Percentiles rank a stretch among this genome's conserved stretches.
phyloP scores from a whole-genome alignment of 176 grass and related monocot genomes.

The Bothriochloa decipiens region DNA sequence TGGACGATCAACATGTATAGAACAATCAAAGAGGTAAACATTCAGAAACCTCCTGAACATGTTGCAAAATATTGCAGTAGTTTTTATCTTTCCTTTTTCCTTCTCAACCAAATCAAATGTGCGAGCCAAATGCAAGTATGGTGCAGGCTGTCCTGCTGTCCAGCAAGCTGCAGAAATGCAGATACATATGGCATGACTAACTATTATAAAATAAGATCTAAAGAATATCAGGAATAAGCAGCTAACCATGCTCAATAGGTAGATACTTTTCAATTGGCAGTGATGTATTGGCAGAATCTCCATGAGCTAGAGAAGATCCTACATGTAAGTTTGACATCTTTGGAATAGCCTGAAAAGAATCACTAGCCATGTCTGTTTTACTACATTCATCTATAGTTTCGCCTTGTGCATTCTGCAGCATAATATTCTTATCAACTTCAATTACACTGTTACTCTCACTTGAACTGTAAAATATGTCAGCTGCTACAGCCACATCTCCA shows the following conservation, averaged over 20 bases:
- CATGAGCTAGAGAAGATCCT: slow-evolving; percentile 54
- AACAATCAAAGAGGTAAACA: slow-evolving; percentile 40
- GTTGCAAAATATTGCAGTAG: slow-evolving; percentile 80
- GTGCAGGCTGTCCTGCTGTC: slow-evolving; percentile 87
- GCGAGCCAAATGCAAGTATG: slow-evolving; percentile 92
- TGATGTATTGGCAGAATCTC: slow-evolving; percentile 58
- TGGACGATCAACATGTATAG: slow-evolving; percentile 29
- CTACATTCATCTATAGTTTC: slow-evolving; percentile 33
- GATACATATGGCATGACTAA: slow-evolving; percentile 46
- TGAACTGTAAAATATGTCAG: slow-evolving; percentile 81
- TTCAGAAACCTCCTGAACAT: slow-evolving; percentile 88
- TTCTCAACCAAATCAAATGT: slow-evolving; percentile 87
- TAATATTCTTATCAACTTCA: slow-evolving; percentile 29
- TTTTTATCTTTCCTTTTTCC: slow-evolving; percentile 98
- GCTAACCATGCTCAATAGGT: slow-evolving; percentile 82
- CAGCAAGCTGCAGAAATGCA: slow-evolving; percentile 87
- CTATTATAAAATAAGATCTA: slow-evolving; percentile 43
- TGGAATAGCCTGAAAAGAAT: slow-evolving; percentile 48
- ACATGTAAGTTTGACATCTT: slow-evolving; percentile 63
- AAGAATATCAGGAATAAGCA: slow-evolving; percentile 35
- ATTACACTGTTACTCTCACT: slow-evolving; percentile 43
- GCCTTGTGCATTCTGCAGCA: slow-evolving; percentile 32
- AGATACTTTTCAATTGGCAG: slow-evolving; percentile 87
- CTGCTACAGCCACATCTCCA: slow-evolving; percentile 78
- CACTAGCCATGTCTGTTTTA: slow-evolving; percentile 33